These are phyloP conservation scores for Apiospora sp. DNA, from an alignment of 2,329 filamentous ascomycete species.

Conservation along the genomic window DNA sequence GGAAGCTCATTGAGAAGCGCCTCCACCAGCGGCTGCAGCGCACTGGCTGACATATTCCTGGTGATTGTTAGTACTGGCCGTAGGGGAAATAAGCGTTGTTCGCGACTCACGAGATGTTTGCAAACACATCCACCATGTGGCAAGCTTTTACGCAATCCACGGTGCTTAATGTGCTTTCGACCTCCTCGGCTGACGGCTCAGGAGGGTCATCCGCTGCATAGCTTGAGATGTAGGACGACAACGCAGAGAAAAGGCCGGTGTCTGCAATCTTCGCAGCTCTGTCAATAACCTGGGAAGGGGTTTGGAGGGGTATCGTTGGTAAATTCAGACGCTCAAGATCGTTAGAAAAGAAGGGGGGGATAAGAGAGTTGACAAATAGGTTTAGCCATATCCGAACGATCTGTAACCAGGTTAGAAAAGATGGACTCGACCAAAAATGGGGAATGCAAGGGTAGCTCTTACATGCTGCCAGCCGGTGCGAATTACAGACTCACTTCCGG, in stretches of 20 bases:
- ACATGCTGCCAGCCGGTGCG: slow-evolving; percentile 81
- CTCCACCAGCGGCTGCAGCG: slow-evolving; percentile 70
- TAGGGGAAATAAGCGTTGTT: background rate
- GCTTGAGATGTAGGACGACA: slow-evolving; percentile 97
- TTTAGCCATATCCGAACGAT: slow-evolving; percentile 93
- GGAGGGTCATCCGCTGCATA: slow-evolving; percentile 98
- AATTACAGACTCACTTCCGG: slow-evolving; percentile 82
- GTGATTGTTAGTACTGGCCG: slow-evolving; percentile 29
- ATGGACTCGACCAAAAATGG: slow-evolving; percentile 10
- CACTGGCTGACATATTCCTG: slow-evolving; percentile 68
- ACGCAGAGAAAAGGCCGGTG: slow-evolving; percentile 87
- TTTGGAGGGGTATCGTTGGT: slow-evolving; percentile 85
- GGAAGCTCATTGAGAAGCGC: slow-evolving; percentile 85
- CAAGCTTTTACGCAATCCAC: slow-evolving; percentile 95
- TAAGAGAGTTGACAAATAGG: slow-evolving; percentile 93
- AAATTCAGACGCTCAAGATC: slow-evolving; percentile 73
- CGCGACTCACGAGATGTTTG: slow-evolving; percentile 76
- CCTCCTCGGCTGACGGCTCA: slow-evolving; percentile 94
- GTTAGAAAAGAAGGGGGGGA: slow-evolving; percentile 78
- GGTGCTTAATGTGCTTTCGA: slow-evolving; percentile 93
- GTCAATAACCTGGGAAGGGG: slow-evolving; percentile 91
- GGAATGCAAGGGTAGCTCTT: slow-evolving; percentile 43
- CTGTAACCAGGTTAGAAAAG: slow-evolving; percentile 58
- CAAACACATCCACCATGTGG: slow-evolving; percentile 81
- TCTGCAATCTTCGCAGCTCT: slow-evolving; percentile 81